Evolutionary conservation across 2,329 filamentous ascomycete species (phyloP), one percentile per base, ranked within the genome.

Genomic region (Trichoderma sp.): DNA sequence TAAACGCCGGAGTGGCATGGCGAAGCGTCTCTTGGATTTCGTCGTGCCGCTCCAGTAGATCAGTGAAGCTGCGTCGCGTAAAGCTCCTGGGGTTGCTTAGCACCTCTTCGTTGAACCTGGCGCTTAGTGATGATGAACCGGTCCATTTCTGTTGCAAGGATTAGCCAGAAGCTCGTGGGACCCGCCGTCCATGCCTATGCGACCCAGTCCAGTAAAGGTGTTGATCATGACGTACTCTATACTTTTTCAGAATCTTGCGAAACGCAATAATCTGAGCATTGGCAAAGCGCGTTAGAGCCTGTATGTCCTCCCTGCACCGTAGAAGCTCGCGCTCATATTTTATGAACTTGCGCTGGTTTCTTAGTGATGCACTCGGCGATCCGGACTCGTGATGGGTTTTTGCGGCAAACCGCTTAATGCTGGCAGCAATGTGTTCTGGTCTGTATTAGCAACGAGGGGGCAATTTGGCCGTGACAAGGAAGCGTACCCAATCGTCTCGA

Each of bases 231-330:
- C 82, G n/a, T 82, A 89, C 88, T 84, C 86, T 88, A 82, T 96
- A 95, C 79, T 97, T 97, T 80, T 95, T 96, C 39, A 95, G 83
- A 47, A 97, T 91, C 82, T 97, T 97, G 70, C 89, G 88, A 76
- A 97, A 95, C 4, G 92, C 93, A 5, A 91, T 88, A 11, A 90
- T 86, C 78, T 97, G 93, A 2, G 92, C 91, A 72, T 88, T 86
- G 74, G 91, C 88, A 76, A 95, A 97, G 56, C 93, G 89, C 43
- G 89, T 87, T 6, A 96, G 84, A 5, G 88, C 88, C 69, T 88
- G 87, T 69, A 93, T 89, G 74, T 96, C 93, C 74, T 93, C 88
- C 60, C 90, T 90, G 74, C 91, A 92, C 69, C 84, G 83, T 53
- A 87, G 79, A 3, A 88, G 78, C 21, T 86, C 83, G 21, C 84